Evolutionary conservation across 2,329 filamentous ascomycete genomes (phyloP).

Genomic region (Saccharata proteae): DNA sequence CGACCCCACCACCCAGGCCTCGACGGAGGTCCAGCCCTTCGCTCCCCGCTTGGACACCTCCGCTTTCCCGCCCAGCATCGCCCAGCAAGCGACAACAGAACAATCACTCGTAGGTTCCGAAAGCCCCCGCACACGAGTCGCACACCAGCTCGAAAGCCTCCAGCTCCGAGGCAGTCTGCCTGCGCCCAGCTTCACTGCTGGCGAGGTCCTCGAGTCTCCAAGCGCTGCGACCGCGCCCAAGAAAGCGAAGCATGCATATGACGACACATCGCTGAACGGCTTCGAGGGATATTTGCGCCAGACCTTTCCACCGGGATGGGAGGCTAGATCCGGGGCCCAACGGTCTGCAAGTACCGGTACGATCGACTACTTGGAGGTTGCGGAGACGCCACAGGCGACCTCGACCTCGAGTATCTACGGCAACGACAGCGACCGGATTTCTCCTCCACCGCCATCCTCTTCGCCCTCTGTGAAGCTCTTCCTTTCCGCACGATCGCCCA

Average conservation of each 20-base stretch:
- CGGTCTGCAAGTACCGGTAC: too few relatives aligned
- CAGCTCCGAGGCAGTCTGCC: constrained; percentile 3
- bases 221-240: constrained; percentile 3
- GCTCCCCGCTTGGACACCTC: constrained; percentile 9
- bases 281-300: too few relatives aligned
- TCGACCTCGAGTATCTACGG: constrained; percentile 1
- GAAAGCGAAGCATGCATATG: constrained; percentile 4
- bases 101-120: constrained; percentile 1
- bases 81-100: constrained; percentile 1
- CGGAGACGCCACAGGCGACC: constrained; percentile 7
- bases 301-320: too few relatives aligned
- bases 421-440: background rate
- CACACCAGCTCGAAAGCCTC: constrained; percentile 5
- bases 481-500: constrained; percentile 6
- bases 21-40: too few relatives aligned
- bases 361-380: constrained; percentile 6
- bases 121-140: constrained; percentile 6
- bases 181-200: constrained; percentile 4
- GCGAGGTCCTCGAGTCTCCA: too few relatives aligned
- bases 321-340: too few relatives aligned
- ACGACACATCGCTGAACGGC: too few relatives aligned
- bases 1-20: constrained; percentile 6
- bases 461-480: constrained; percentile 8
- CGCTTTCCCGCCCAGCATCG: constrained; percentile 8
- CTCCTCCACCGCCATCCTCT: constrained; percentile 7